A percentile compares a stretch with the other conserved stretches of the same genome.
phyloP scores from a whole-genome alignment of 805 yeast species.

The Isabelozyma heimii region DNA sequence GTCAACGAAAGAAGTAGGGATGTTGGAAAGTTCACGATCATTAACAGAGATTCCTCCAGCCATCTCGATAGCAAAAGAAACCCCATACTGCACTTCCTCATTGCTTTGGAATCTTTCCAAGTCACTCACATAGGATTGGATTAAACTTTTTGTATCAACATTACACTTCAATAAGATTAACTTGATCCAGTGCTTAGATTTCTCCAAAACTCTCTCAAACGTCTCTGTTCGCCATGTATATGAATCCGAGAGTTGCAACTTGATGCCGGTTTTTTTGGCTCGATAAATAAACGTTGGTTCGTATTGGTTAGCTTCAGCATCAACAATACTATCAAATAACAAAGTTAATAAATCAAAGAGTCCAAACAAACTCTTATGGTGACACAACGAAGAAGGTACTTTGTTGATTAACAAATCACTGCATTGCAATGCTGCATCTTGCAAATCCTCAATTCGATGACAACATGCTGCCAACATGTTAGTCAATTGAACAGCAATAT shows the following conservation, averaged over 20 bases:
- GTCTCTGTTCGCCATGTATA: constrained; percentile 73
- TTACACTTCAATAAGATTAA: constrained; percentile 56
- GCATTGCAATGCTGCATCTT: constrained; percentile 75
- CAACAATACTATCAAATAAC: constrained; percentile 75
- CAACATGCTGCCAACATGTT: constrained; percentile 68
- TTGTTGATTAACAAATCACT: constrained; percentile 63
- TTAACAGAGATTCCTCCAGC: constrained; percentile 69
- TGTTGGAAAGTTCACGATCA: constrained; percentile 62
- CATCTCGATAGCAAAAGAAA: constrained; percentile 87
- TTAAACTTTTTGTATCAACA: constrained; percentile 72
- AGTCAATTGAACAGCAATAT: constrained; percentile 64
- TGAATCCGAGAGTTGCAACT: constrained; percentile 67
- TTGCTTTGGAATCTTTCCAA: constrained; percentile 26
- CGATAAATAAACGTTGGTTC: constrained; percentile 75
- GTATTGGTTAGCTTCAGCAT: constrained; percentile 80
- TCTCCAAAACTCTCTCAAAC: constrained; percentile 53
- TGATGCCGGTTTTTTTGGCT: constrained; percentile 43
- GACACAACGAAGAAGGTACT: constrained; percentile 79
- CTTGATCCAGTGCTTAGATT: constrained; percentile 68
- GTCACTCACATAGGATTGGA: constrained; percentile 70
- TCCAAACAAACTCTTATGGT: constrained; percentile 68
- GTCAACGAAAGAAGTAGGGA: constrained; percentile 11
- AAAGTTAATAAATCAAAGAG: constrained; percentile 77
- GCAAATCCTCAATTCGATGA: constrained; percentile 71
- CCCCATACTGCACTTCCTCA: constrained; percentile 62